These are phyloP conservation scores for Bisporella sp. DNA, from an alignment of 2,329 filamentous ascomycete species.

Conservation along the genomic window DNA sequence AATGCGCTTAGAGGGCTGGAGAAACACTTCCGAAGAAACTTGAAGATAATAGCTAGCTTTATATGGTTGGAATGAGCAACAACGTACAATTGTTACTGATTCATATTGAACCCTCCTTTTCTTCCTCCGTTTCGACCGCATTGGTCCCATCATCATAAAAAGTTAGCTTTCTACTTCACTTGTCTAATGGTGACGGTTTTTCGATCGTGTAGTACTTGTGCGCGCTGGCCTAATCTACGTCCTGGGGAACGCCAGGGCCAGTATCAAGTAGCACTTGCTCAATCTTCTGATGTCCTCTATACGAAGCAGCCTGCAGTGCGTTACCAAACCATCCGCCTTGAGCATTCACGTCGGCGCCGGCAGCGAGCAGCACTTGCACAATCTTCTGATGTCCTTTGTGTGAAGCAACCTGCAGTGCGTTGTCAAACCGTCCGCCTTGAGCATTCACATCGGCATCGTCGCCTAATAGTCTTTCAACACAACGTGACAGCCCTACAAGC, in stretches of 20 bases:
- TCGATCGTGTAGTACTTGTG: too few relatives aligned
- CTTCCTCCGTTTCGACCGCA: too few relatives aligned
- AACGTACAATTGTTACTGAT: too few relatives aligned
- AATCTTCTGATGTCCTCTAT: neutral
- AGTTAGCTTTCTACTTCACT: too few relatives aligned
- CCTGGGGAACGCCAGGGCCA: neutral
- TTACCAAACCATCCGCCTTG: neutral
- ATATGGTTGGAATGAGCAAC: too few relatives aligned
- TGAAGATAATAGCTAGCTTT: too few relatives aligned
- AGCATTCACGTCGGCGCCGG: slow-evolving; percentile 8
- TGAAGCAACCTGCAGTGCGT: slow-evolving; percentile 7
- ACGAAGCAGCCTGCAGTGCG: neutral
- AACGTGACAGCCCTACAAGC: neutral
- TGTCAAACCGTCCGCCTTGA: slow-evolving; percentile 7
- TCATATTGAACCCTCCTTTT: too few relatives aligned
- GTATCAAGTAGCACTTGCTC: neutral
- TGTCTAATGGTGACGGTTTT: too few relatives aligned
- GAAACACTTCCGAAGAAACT: too few relatives aligned
- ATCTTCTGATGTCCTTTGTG: slow-evolving; percentile 8
- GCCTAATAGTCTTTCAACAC: slow-evolving; percentile 12
- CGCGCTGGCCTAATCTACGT: too few relatives aligned
- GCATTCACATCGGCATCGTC: slow-evolving; percentile 18
- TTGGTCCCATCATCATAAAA: too few relatives aligned
- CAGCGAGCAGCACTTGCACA: slow-evolving; percentile 11
- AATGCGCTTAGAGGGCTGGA: too few relatives aligned